phyloP scores from a whole-genome alignment of 345 rosid species.

The Ailanthus altissimus region DNA sequence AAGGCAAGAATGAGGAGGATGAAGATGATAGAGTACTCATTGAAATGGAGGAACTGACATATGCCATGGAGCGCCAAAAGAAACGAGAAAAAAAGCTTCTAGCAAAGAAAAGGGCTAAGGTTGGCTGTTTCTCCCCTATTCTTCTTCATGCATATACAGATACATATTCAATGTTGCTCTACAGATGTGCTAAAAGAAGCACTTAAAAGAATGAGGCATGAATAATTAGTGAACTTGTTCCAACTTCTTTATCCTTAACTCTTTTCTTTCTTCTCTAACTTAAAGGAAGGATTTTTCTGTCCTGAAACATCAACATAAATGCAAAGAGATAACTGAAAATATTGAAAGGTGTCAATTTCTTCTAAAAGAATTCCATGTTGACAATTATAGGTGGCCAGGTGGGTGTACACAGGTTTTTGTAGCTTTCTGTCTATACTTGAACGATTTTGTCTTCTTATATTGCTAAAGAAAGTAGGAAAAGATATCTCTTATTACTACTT shows the following conservation, averaged over 20 bases:
- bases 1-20: slow-evolving; percentile 49
- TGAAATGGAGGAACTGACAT: slow-evolving; percentile 89
- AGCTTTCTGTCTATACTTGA: not conserved
- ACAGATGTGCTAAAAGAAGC: not conserved
- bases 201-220: not conserved
- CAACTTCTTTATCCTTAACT: not conserved
- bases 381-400: not conserved
- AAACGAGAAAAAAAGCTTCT: slow-evolving; percentile 70
- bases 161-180: not conserved
- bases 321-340: not conserved
- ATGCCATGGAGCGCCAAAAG: slow-evolving; percentile 76
- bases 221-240: not conserved
- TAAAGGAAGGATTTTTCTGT: not conserved
- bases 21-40: slow-evolving; percentile 84
- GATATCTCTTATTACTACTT: not conserved
- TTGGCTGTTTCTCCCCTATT: slow-evolving; percentile 19
- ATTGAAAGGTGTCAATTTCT: not conserved
- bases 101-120: slow-evolving; percentile 86
- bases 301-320: slow-evolving; percentile 1
- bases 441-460: not conserved
- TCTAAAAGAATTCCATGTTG: not conserved
- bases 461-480: not conserved
- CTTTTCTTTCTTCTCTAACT: not conserved
- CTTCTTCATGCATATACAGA: not conserved
- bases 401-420: not conserved